Evolutionary conservation across 2,329 filamentous ascomycete genomes (phyloP), one percentile per base, ranked within the genome.

Genomic region (Ophiobolus disseminans): DNA sequence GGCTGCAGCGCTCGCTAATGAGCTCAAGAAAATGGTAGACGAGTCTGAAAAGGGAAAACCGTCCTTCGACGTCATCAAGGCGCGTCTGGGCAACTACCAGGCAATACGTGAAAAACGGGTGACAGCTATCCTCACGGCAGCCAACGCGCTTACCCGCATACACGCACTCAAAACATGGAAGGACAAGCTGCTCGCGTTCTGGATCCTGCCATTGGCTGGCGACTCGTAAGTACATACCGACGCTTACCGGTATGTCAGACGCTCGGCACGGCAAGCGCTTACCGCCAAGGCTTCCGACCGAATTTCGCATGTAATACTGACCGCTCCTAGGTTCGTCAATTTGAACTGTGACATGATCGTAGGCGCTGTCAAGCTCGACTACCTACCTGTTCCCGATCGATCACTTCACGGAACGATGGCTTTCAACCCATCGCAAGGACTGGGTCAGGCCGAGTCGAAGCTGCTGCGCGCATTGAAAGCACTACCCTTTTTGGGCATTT

Each of bases 1-100:
- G 1, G 58, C 49, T 53, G 63, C 56, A 17, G 49, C 51, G 20
- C 47, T 61, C 3, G 35, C 52, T 44, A 46, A 57, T 10, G 49
- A 49, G 25, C 31, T 58, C 8, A 57, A 52, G 30, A 52, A 38
- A 13, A 48, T 55, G 45, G 19, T 40, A 4, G 45, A 57, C 19
- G n/a, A 17, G 5, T 39, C 50, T 14, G 45, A 52, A 20, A 54
- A 55, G 26, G 40, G 43, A 8, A 55, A 43, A 38, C 54, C 43
- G 17, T 50, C 42, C 40, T 57, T 48, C 22, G 45, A 50, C 2
- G 25, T 13, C 6, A 36, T 57, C 23, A 42, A 40, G 35, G 16
- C 31, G 14, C 51, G 44, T 16, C 48, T 57, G 2, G 43, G 28
- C 4, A 47, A 35, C 20, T 57, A 52, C 25, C 54, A 54, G n/a